Evolutionary conservation across 441 rosid genomes (phyloP).

Genomic region (Capsella rubella): DNA sequence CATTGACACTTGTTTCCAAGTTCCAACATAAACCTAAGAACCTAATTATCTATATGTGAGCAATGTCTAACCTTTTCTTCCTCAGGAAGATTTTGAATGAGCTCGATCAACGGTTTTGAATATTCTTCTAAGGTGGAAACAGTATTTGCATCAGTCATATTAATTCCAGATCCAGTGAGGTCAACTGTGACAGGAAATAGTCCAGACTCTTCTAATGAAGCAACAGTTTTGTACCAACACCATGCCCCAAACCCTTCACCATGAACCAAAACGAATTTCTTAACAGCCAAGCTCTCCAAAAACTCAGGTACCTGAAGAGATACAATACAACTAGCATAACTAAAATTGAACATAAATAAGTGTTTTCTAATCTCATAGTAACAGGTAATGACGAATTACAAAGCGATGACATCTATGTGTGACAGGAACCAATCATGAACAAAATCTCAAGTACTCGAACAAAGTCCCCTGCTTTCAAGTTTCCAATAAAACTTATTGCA

Average conservation of each 20-base stretch:
- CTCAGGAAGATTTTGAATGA: conserved; percentile 64
- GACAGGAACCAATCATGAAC: conserved; percentile 9
- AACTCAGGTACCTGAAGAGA: conserved; percentile 63
- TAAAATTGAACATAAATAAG: not conserved
- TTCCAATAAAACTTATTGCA: no score
- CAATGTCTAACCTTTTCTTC: conserved; percentile 74
- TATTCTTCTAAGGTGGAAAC: conserved; percentile 79
- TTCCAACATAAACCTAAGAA: not conserved
- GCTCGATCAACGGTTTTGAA: conserved; percentile 75
- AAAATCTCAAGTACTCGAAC: not conserved
- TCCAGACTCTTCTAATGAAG: conserved; percentile 83
- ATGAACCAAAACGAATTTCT: conserved; percentile 72
- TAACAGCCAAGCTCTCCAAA: conserved; percentile 63
- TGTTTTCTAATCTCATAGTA: not conserved
- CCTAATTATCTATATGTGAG: not conserved
- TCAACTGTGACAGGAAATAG: conserved; percentile 72
- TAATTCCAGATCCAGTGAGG: conserved; percentile 86
- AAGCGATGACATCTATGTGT: conserved; percentile 1
- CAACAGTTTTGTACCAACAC: conserved; percentile 95
- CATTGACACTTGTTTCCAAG: not conserved
- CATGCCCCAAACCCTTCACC: conserved; percentile 99
- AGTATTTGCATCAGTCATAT: conserved; percentile 65
- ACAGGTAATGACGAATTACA: not conserved
- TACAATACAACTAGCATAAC: not conserved
- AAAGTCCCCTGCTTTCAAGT: conserved; percentile 3